These are phyloP conservation scores for Castanea sativa DNA, from an alignment of 306 rosid species.

Conservation along the genomic window DNA sequence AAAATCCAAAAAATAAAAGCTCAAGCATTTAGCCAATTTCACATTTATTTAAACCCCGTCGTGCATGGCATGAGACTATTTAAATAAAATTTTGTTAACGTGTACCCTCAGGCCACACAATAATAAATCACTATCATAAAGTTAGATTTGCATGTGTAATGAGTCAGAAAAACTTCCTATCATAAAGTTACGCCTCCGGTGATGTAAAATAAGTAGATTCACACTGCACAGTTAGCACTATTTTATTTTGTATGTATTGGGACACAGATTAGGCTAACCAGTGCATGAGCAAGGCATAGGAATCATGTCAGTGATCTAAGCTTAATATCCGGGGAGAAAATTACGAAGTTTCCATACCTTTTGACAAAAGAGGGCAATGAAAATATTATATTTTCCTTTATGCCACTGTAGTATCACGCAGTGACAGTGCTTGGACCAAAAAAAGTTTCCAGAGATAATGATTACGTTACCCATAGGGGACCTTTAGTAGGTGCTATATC, in stretches of 20 bases:
- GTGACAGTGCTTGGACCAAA: background rate
- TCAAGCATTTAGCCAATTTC: rapidly evolving
- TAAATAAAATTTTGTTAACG: no score
- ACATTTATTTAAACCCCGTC: no score
- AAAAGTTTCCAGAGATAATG: constrained; percentile 11
- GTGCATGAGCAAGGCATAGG: constrained; percentile 3
- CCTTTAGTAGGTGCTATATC: background rate
- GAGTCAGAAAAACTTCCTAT: no score
- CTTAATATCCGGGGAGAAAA: background rate
- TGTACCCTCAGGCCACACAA: no score
- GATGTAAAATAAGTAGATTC: constrained; percentile 27
- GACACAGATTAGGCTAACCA: background rate
- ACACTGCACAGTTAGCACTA: background rate
- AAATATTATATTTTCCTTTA: background rate
- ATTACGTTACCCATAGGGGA: constrained; percentile 23
- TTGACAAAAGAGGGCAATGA: constrained; percentile 13
- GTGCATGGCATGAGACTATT: no score
- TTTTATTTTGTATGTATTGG: background rate
- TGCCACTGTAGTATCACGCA: background rate
- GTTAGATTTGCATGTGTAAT: no score
- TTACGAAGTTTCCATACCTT: background rate
- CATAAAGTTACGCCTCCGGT: no score
- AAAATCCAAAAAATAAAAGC: no score
- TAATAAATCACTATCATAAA: no score
- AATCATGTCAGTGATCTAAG: background rate